Evolutionary conservation across 2,329 filamentous ascomycete genomes (phyloP).

Genomic region (Coleophoma eucalyptorum): DNA sequence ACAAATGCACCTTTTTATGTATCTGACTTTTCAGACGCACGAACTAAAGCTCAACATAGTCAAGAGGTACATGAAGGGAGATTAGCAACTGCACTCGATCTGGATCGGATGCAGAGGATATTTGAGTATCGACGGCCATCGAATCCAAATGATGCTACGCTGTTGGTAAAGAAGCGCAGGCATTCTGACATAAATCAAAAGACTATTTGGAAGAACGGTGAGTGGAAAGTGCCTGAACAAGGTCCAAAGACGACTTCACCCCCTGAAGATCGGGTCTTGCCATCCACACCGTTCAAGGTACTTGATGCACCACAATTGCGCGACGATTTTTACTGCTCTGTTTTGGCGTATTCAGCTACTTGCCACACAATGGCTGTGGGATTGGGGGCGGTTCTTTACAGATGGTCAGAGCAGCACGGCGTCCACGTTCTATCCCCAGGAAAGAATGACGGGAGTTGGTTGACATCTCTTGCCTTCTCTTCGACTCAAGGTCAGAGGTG

Average conservation of each 20-base stretch:
- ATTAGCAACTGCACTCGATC: constrained; percentile 75
- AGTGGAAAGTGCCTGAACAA: constrained; percentile 20
- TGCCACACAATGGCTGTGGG: constrained; percentile 79
- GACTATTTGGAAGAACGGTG: constrained; percentile 29
- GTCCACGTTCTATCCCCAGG: constrained; percentile 52
- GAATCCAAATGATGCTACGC: constrained; percentile 18
- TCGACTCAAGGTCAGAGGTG: constrained; percentile 69
- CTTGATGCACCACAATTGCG: constrained; percentile 85
- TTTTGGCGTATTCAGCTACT: constrained; percentile 78
- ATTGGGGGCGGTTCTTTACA: constrained; percentile 73
- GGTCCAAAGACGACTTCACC: constrained; percentile 23
- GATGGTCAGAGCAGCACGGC: constrained; percentile 78
- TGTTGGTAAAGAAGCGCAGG: constrained; percentile 19
- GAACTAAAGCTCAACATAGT: constrained; percentile 50
- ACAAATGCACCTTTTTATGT: constrained; percentile 67
- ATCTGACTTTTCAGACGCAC: constrained; percentile 41
- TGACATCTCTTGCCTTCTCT: constrained; percentile 90
- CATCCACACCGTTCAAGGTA: constrained; percentile 76
- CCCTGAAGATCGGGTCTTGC: constrained; percentile 44
- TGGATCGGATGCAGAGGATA: constrained; percentile 66
- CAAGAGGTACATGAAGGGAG: constrained; percentile 67
- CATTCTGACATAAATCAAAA: constrained; percentile 13
- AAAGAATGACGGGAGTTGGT: constrained; percentile 48
- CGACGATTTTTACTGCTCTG: constrained; percentile 93
- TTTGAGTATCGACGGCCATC: constrained; percentile 46